These are phyloP conservation scores for Vaccinium vitisidaea DNA, from an alignment of 148 eudicot species.

Conservation along the genomic window DNA sequence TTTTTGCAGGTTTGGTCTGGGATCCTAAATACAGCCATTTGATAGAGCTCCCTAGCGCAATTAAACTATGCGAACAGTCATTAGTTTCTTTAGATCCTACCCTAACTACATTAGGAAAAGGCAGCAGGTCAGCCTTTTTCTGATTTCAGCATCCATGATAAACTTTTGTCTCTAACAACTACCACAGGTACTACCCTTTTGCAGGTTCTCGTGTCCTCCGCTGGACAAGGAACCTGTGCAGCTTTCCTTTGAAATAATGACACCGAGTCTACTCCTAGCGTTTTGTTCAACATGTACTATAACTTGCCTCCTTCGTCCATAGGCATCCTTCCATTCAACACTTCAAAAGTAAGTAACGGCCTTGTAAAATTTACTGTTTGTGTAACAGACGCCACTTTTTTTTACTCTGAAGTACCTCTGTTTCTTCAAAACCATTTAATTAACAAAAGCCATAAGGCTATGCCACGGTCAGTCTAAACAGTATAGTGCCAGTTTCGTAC, in stretches of 20 bases:
- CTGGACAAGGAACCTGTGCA: constrained; percentile 60
- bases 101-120: constrained; percentile 53
- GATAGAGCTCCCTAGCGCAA: constrained; percentile 77
- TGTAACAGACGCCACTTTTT: not conserved
- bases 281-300: constrained; percentile 59
- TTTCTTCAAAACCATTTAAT: not conserved
- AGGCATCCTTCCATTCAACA: constrained; percentile 75
- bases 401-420: not conserved
- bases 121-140: constrained; percentile 46
- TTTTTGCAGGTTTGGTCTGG: constrained; percentile 63
- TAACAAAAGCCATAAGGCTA: not conserved
- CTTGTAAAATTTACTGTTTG: not conserved
- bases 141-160: not conserved
- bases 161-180: not conserved
- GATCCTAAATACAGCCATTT: constrained; percentile 87
- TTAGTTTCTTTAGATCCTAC: constrained; percentile 63
- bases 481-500: not conserved
- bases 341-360: constrained; percentile 54
- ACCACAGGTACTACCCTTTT: constrained; percentile 4
- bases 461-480: not conserved
- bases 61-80: constrained; percentile 73
- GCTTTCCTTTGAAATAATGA: constrained; percentile 32
- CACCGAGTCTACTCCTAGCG: constrained; percentile 45
- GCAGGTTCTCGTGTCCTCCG: constrained; percentile 70
- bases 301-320: constrained; percentile 90